phyloP scores from a whole-genome alignment of 441 rosid genomes.

The Populus hybrid region DNA sequence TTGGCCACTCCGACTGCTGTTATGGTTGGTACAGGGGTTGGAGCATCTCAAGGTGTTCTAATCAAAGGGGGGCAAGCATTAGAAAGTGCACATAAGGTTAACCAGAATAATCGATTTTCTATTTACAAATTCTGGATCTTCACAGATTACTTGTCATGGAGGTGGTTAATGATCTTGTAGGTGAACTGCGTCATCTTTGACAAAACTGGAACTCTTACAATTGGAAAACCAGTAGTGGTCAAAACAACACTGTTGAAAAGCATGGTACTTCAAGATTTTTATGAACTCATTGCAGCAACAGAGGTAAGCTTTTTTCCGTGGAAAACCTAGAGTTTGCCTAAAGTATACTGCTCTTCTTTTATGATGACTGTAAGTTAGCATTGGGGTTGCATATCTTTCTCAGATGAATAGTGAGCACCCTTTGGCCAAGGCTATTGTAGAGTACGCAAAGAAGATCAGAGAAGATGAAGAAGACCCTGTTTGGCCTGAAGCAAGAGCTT shows the following conservation, averaged over 20 bases:
- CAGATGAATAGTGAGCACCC: constrained; percentile 94
- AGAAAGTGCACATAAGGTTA: constrained; percentile 81
- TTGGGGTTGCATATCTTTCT: background rate
- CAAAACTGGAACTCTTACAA: constrained; percentile 93
- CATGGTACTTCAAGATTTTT: constrained; percentile 36
- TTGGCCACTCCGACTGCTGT: constrained; percentile 98
- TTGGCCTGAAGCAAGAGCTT: constrained; percentile 82
- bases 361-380: no score
- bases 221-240: constrained; percentile 86
- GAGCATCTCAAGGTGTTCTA: constrained; percentile 91
- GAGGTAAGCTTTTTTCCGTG: constrained; percentile 45
- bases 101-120: background rate
- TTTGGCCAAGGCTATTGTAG: constrained; percentile 78
- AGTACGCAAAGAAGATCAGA: constrained; percentile 36
- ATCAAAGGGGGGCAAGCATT: constrained; percentile 90
- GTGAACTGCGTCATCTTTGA: constrained; percentile 87
- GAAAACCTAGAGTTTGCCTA: background rate
- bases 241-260: constrained; percentile 59
- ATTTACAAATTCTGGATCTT: background rate
- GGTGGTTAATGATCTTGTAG: constrained; percentile 31
- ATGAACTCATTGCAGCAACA: constrained; percentile 73
- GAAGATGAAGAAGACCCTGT: constrained; percentile 42
- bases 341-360: background rate
- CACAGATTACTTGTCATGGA: constrained; percentile 1
- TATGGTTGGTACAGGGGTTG: constrained; percentile 97